phyloP scores from a whole-genome alignment of 2,329 filamentous ascomycete species.

The Lasiodiplodia sp. region DNA sequence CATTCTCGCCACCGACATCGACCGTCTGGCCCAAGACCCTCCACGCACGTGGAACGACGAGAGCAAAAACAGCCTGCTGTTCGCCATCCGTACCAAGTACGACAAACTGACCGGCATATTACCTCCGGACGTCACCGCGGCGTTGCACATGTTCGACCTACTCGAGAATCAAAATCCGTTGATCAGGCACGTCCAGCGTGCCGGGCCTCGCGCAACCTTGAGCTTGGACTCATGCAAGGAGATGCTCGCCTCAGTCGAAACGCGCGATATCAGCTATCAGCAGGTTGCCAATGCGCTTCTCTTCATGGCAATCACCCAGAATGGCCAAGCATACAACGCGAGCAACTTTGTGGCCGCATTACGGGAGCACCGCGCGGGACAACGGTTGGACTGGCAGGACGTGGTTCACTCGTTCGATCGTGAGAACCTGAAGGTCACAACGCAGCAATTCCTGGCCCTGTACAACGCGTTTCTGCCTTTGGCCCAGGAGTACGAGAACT shows the following conservation, averaged over 20 bases:
- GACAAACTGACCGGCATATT: constrained; percentile 57
- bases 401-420: constrained; percentile 84
- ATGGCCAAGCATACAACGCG: constrained; percentile 69
- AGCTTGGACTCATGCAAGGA: constrained; percentile 75
- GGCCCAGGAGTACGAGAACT: constrained; percentile 66
- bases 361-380: constrained; percentile 61
- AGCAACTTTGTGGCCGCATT: constrained; percentile 71
- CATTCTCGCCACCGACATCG: constrained; percentile 81
- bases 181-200: constrained; percentile 72
- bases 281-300: constrained; percentile 83
- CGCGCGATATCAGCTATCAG: constrained; percentile 75
- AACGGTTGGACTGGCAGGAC: constrained; percentile 69
- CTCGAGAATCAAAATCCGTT: constrained; percentile 67
- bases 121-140: constrained; percentile 73
- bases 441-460: constrained; percentile 79
- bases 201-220: constrained; percentile 76
- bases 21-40: constrained; percentile 86
- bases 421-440: constrained; percentile 75
- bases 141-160: constrained; percentile 72
- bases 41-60: constrained; percentile 84
- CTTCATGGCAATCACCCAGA: constrained; percentile 70
- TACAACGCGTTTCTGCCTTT: constrained; percentile 81
- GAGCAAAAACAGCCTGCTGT: constrained; percentile 71
- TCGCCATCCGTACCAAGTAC: constrained; percentile 72
- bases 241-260: constrained; percentile 62